Conservation (phyloP, 768 basidiomycete genomes). For the Mycena epipterygia region DNA sequence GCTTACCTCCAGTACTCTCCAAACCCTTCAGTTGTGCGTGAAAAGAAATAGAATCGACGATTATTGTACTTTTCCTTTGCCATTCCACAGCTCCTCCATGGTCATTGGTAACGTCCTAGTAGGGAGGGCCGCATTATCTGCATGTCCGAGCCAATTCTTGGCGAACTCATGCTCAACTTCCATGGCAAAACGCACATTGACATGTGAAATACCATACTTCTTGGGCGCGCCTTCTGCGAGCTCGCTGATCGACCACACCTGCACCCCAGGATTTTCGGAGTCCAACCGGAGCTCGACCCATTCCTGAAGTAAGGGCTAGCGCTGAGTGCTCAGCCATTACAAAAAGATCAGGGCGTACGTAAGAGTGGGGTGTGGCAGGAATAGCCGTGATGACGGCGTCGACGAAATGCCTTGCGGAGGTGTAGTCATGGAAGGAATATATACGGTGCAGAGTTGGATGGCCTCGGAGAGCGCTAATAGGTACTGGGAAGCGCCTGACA, state of each 20-base stretch:
- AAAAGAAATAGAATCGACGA: no score
- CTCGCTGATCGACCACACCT: neutral
- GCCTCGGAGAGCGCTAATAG: neutral
- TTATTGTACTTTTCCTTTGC: no score
- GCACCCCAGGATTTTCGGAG: neutral
- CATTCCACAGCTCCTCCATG: neutral
- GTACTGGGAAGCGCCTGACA: neutral
- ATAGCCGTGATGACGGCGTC: neutral
- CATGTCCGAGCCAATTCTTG: neutral
- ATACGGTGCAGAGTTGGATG: neutral
- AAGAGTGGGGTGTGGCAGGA: neutral
- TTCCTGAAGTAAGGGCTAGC: neutral
- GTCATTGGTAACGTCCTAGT: neutral
- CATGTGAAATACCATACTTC: neutral
- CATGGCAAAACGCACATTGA: conserved; percentile 1
- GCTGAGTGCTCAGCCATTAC: neutral
- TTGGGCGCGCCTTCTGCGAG: neutral
- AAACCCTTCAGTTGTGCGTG: no score
- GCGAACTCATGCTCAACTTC: neutral
- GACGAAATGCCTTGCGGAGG: neutral
- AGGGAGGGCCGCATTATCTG: neutral
- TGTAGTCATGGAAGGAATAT: neutral
- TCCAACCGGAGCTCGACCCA: neutral
- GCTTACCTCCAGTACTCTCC: no score
- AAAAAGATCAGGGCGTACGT: neutral